phyloP scores from a whole-genome alignment of 2,329 filamentous ascomycete species.

The Bretziella fagacearum region DNA sequence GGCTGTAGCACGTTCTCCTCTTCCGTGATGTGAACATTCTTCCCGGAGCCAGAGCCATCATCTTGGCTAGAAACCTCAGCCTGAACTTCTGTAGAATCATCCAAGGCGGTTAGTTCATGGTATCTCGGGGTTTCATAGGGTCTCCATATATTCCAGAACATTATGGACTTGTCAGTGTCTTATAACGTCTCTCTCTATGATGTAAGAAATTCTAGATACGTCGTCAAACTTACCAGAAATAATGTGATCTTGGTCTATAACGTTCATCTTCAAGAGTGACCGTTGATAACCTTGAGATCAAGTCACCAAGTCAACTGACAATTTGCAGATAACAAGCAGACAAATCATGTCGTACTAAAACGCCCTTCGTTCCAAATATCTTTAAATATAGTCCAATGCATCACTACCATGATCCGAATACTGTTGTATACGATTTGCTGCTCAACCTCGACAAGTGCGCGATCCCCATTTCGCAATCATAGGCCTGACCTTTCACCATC shows the following conservation, averaged over 20 bases:
- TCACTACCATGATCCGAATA: no score
- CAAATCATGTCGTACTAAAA: no score
- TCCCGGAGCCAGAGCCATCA: neutral
- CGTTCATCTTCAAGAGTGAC: neutral
- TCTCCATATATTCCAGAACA: neutral
- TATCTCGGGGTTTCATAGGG: no score
- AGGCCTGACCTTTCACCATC: neutral
- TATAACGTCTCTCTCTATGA: no score
- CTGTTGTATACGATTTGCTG: slow-evolving; percentile 8
- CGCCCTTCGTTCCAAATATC: no score
- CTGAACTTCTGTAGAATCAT: neutral
- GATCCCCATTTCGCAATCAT: slow-evolving; percentile 2
- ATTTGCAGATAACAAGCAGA: no score
- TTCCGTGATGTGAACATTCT: neutral
- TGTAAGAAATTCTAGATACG: no score
- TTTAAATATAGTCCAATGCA: neutral
- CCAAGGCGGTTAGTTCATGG: neutral
- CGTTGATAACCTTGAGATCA: neutral
- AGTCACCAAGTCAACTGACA: no score
- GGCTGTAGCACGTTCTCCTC: slow-evolving; percentile 2
- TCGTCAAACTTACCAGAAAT: slow-evolving; percentile 2
- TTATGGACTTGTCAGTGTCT: no score
- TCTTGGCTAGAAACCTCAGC: slow-evolving; percentile 4
- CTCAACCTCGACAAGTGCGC: slow-evolving; percentile 3
- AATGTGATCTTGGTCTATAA: slow-evolving; percentile 5